These are phyloP conservation scores for Prunus salicina DNA, from an alignment of 306 rosid genomes.

Conservation along the genomic window DNA sequence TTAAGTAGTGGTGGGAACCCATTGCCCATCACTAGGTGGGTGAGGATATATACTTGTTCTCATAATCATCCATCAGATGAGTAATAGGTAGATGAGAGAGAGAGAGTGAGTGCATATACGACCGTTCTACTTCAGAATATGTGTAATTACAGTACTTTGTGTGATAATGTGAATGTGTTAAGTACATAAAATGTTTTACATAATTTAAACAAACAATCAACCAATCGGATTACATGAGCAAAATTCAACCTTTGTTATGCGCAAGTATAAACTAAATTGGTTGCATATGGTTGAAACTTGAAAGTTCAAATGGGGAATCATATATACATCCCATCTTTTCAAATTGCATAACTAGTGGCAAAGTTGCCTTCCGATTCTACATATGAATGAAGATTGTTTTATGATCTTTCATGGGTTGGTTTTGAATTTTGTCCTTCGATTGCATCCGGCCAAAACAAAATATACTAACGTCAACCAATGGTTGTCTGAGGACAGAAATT, in stretches of 20 bases:
- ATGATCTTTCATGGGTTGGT: not conserved
- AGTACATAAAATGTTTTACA: too few species aligned
- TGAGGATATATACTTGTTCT: not conserved
- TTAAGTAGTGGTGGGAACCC: too few species aligned
- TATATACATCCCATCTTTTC: not conserved
- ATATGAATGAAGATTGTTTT: not conserved
- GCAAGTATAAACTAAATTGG: not conserved
- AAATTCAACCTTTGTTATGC: not conserved
- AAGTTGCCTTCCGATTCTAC: not conserved
- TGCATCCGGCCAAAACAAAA: not conserved
- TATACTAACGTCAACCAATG: not conserved
- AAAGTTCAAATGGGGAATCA: not conserved
- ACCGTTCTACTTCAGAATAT: not conserved
- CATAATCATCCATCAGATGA: not conserved
- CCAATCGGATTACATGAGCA: not conserved
- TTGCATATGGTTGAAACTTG: not conserved
- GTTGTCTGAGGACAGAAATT: not conserved
- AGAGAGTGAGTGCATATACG: not conserved
- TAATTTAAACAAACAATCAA: not conserved
- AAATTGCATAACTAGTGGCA: not conserved
- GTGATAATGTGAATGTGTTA: not conserved
- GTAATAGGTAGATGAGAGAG: not conserved
- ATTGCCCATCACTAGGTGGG: too few species aligned
- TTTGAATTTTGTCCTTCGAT: not conserved
- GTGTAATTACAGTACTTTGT: not conserved